phyloP scores from a whole-genome alignment of 768 basidiomycete species.

The Mycena olivaceomarginata region DNA sequence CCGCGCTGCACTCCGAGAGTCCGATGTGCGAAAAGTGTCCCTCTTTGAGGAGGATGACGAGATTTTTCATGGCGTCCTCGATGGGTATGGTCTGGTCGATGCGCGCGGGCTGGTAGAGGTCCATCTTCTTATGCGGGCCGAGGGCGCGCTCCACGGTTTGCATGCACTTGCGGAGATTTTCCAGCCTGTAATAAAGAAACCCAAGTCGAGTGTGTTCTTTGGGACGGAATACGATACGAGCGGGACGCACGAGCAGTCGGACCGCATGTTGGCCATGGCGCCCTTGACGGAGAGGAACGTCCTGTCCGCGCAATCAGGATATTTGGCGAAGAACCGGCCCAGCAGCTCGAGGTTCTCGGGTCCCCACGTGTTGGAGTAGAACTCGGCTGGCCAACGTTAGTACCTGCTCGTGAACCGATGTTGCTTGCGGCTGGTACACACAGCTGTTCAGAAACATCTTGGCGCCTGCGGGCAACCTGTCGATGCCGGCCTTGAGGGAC shows the following conservation, averaged over 20 bases:
- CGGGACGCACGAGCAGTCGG: constrained; percentile 38
- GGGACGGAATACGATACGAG: background rate
- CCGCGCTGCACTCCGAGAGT: constrained; percentile 9
- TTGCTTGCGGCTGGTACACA: constrained; percentile 19
- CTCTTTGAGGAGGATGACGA: constrained; percentile 14
- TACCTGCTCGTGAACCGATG: background rate
- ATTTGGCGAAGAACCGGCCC: constrained; percentile 67
- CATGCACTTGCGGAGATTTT: constrained; percentile 58
- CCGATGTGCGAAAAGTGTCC: constrained; percentile 13
- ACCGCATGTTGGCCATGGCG: background rate
- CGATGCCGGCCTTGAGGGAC: constrained; percentile 73
- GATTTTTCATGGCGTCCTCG: constrained; percentile 58
- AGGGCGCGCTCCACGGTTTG: constrained; percentile 64
- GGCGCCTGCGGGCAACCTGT: constrained; percentile 62
- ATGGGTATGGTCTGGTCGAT: constrained; percentile 64
- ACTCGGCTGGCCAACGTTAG: background rate
- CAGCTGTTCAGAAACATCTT: constrained; percentile 69
- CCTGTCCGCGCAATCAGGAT: constrained; percentile 56
- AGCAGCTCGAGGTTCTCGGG: constrained; percentile 63
- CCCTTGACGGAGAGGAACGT: constrained; percentile 4
- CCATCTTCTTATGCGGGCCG: constrained; percentile 72
- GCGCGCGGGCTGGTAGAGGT: constrained; percentile 75
- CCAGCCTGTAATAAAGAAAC: constrained; percentile 9
- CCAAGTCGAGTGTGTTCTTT: background rate
- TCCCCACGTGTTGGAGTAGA: background rate